phyloP scores from a whole-genome alignment of 306 rosid species.

The Glycine tomentella region DNA sequence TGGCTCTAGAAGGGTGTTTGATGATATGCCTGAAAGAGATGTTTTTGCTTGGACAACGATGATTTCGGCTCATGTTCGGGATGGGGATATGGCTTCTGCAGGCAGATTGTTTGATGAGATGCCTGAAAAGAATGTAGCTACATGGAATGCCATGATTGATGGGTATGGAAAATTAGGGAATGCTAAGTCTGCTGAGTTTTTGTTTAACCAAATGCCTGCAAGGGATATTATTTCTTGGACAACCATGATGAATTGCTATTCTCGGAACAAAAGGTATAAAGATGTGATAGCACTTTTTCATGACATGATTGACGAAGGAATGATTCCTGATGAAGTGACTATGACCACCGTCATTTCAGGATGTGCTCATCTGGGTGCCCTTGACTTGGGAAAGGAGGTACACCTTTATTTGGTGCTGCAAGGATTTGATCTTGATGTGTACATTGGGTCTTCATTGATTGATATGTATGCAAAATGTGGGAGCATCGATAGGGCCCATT shows the following conservation, averaged over 20 bases:
- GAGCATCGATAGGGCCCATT: slow-evolving; percentile 71
- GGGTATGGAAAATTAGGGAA: slow-evolving; percentile 69
- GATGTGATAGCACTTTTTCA: slow-evolving; percentile 63
- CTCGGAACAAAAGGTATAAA: slow-evolving; percentile 52
- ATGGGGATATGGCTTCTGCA: slow-evolving; percentile 63
- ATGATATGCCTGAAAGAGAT: slow-evolving; percentile 76
- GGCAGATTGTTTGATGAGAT: slow-evolving; percentile 61
- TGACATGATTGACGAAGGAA: slow-evolving; percentile 62
- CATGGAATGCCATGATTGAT: slow-evolving; percentile 80
- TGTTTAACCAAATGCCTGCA: no score
- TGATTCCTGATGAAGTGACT: slow-evolving; percentile 72
- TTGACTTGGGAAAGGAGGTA: slow-evolving; percentile 73
- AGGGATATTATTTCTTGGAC: slow-evolving; percentile 87
- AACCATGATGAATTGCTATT: slow-evolving; percentile 69
- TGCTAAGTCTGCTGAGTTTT: slow-evolving; percentile 57
- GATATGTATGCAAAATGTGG: slow-evolving; percentile 95
- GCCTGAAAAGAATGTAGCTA: slow-evolving; percentile 61
- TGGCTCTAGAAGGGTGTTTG: slow-evolving; percentile 62
- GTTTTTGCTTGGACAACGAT: slow-evolving; percentile 77
- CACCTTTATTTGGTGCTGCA: slow-evolving; percentile 65
- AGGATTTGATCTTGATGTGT: slow-evolving; percentile 74
- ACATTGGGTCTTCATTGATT: slow-evolving; percentile 74
- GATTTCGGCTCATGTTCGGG: slow-evolving; percentile 59
- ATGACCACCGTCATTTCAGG: slow-evolving; percentile 69
- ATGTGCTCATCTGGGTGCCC: slow-evolving; percentile 86